A percentile compares a stretch with the other conserved stretches of the same genome.
These are phyloP conservation scores for Penicillium cinerascens DNA, from an alignment of 495 filamentous ascomycete species.

Conservation along the genomic window DNA sequence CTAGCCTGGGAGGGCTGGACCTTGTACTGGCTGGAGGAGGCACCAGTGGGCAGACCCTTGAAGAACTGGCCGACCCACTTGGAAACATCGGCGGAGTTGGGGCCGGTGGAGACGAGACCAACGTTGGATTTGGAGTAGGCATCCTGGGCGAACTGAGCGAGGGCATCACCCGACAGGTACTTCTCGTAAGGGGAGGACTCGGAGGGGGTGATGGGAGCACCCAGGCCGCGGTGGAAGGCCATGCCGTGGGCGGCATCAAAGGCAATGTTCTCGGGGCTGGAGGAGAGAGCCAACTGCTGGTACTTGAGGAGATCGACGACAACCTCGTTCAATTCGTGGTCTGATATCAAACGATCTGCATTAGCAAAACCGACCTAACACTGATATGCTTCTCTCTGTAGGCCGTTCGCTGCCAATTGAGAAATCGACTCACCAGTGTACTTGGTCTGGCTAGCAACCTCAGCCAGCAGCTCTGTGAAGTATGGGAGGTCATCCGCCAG, in stretches of 20 bases:
- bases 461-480: slow-evolving; percentile 91
- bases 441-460: slow-evolving; percentile 83
- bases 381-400: background rate
- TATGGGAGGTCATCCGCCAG: slow-evolving; percentile 93
- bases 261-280: slow-evolving; percentile 66
- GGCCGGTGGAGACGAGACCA: slow-evolving; percentile 84
- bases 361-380: slow-evolving; percentile 10
- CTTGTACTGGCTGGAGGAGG: slow-evolving; percentile 35
- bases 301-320: slow-evolving; percentile 66
- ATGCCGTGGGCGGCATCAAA: slow-evolving; percentile 80
- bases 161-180: slow-evolving; percentile 69
- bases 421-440: slow-evolving; percentile 63
- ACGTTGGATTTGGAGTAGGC: slow-evolving; percentile 89
- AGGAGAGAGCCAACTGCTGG: slow-evolving; percentile 64
- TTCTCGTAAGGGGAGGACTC: slow-evolving; percentile 64
- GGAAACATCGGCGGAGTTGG: slow-evolving; percentile 66
- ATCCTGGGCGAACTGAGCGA: slow-evolving; percentile 66
- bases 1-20: slow-evolving; percentile 47
- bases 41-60: slow-evolving; percentile 42
- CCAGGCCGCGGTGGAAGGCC: slow-evolving; percentile 94
- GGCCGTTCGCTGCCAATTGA: background rate
- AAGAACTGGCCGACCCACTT: slow-evolving; percentile 97
- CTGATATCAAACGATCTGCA: slow-evolving; percentile 42
- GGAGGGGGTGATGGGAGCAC: slow-evolving; percentile 66
- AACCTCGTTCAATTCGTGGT: slow-evolving; percentile 84